Evolutionary conservation across 352 stramenopile genomes (phyloP), one percentile per base, ranked within the genome.

Genomic region (Pythium aphanidermatum): DNA sequence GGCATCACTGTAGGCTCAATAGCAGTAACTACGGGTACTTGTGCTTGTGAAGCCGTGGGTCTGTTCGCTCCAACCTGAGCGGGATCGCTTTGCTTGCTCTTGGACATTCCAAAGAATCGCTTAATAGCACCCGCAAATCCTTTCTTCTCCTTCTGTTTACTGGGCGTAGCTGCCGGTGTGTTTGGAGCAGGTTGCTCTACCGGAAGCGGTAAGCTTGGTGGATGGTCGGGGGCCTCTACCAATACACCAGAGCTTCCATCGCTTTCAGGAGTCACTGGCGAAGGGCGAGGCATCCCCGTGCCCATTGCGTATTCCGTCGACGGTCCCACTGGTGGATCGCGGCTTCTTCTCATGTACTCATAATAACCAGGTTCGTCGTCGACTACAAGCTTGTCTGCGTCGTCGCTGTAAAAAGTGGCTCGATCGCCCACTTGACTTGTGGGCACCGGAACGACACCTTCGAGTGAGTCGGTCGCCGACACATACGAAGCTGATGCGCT

Each of bases 311-410:
- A 50, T 17, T 23, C 27, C 25, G 38, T 25, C 24, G 37, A 46
- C 3, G 9, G 11, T 21, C 23, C n/a, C 4, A 9, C 12, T 36
- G 39, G 11, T 32, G 14, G 21, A 31, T 14, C 2, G 36, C 41
- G 20, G 13, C 21, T 1, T 37, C 14, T n/a, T 46, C 21, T 16
- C 40, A 37, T 47, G 16, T 21, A 52, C 25, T 85, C 74, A 42
- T 85, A 86, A 33, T 74, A 86, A 2, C 72, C 68, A 19, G 74
- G 70, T 0, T 61, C 62, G 27, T 86, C 64, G 26, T 89, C 74
- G 36, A 83, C 61, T 2, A 89, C 69, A 3, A 75, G 24, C 14
- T 79, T 61, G 21, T 86, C 72, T 7, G 29, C 50, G 30, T 64
- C 50, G 20, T 46, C 42, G 5, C 25, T 37, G 41, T 63, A 63